These are phyloP conservation scores for Tulasnella sp. DNA, from an alignment of 768 basidiomycete species.

Conservation along the genomic window DNA sequence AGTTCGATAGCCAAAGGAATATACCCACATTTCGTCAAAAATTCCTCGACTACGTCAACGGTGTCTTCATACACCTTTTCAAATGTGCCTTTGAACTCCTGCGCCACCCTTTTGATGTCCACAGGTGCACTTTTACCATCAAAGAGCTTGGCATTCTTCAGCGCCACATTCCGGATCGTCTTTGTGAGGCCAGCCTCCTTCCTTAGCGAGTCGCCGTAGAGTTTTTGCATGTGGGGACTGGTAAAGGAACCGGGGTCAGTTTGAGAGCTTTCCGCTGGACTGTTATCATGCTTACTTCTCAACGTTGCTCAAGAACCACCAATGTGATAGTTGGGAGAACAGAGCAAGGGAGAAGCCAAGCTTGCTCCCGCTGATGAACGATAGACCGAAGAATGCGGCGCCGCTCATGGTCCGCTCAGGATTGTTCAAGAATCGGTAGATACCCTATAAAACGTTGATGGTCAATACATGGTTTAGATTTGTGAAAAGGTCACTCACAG, in stretches of 20 bases:
- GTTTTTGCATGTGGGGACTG: slow-evolving; percentile 96
- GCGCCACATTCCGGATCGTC: slow-evolving; percentile 90
- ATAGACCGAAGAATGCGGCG: slow-evolving; percentile 88
- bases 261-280: neutral
- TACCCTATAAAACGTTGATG: slow-evolving; percentile 8
- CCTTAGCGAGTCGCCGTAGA: slow-evolving; percentile 87
- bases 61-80: slow-evolving; percentile 95
- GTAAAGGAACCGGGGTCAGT: too few relatives aligned
- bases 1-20: neutral
- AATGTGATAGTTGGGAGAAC: slow-evolving; percentile 75
- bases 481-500: slow-evolving; percentile 42
- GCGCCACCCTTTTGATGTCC: slow-evolving; percentile 74
- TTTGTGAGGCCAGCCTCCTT: slow-evolving; percentile 97
- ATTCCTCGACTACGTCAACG: slow-evolving; percentile 85
- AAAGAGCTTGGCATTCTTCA: slow-evolving; percentile 64
- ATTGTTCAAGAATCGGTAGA: slow-evolving; percentile 63
- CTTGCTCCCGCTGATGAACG: slow-evolving; percentile 84
- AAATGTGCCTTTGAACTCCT: slow-evolving; percentile 87
- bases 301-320: slow-evolving; percentile 91
- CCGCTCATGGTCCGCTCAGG: slow-evolving; percentile 88
- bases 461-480: neutral
- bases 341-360: slow-evolving; percentile 81
- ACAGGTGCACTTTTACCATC: slow-evolving; percentile 63
- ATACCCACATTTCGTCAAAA: slow-evolving; percentile 77
- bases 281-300: slow-evolving; percentile 84